Base-by-base conservation (phyloP, 139 green algal genomes). In the Volvox reticuliferus region DNA sequence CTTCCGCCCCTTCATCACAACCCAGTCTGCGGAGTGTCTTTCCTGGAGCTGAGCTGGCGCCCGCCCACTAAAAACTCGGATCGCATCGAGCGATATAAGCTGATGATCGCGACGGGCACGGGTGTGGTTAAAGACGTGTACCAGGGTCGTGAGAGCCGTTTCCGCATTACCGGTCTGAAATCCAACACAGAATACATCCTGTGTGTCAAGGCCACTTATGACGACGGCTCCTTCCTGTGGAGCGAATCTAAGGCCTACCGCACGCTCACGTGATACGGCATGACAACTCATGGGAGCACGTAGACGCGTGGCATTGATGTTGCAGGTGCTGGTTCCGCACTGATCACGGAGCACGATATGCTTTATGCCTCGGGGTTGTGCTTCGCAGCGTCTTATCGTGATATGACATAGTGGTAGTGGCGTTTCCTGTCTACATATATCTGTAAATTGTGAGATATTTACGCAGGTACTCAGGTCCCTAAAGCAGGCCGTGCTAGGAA, bases 121-220 rank as follows among this genome's bases (percentile, higher is more conserved):
- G 97, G 97, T 2, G 95, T 97, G 73, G 97, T 98, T 20, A 96
- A 96, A 80, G 95, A 97, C 79, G 94, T 97, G 79, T 97, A 95
- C 90, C 92, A 96, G 91, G 95, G 96, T 22, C 89, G 82, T 26
- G 92, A 95, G 71, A 92, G 67, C 30, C 80, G 88, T 67, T 96
- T 94, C 91, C 89, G 91, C 6, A 88, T 97, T 13, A 94, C 82
- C 0, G 93, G 95, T 16, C 93, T 99, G 75, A 95, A 95, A 87
- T 91, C 95, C 44, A 94, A 94, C 89, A 94, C 93, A 1, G 95
- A 98, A 93, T 98, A 98, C 91, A 96, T 98, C 50, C 96, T 99
- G 84, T 98, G 95, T 63, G 95, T 99, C 67, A 98, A 99, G 92
- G 97, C 96, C 19, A 93, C 95, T 28, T 99, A 97, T 86, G 96